phyloP scores from a whole-genome alignment of 805 yeast genomes.

The Kodamaea neixiangensis region DNA sequence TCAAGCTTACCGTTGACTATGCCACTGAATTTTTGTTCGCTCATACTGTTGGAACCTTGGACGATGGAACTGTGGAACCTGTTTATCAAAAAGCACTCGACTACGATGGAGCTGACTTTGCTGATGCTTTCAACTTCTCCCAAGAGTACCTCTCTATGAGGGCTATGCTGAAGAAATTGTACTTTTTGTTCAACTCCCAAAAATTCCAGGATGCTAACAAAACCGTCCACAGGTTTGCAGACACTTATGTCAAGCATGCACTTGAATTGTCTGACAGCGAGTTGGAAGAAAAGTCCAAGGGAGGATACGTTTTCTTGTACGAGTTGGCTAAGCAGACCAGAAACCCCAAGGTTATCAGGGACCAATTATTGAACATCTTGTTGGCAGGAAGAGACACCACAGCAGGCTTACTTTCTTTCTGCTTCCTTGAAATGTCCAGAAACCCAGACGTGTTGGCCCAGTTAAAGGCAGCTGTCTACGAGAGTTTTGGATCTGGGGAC shows the following conservation, averaged over 20 bases:
- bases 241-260: slow-evolving; percentile 21
- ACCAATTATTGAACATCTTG: slow-evolving; percentile 42
- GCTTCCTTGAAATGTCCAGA: slow-evolving; percentile 36
- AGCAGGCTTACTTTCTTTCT: slow-evolving; percentile 40
- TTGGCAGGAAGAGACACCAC: slow-evolving; percentile 47
- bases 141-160: slow-evolving; percentile 20
- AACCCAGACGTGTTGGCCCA: slow-evolving; percentile 33
- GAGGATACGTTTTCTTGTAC: slow-evolving; percentile 38
- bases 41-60: slow-evolving; percentile 9
- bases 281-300: slow-evolving; percentile 18
- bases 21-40: slow-evolving; percentile 22
- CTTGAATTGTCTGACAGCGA: slow-evolving; percentile 17
- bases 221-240: slow-evolving; percentile 15
- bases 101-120: slow-evolving; percentile 26
- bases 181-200: slow-evolving; percentile 16
- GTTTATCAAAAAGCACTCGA: slow-evolving; percentile 12
- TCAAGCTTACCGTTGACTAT: slow-evolving; percentile 18
- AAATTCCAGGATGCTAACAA: slow-evolving; percentile 18
- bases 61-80: slow-evolving; percentile 20
- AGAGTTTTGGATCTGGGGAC: slow-evolving; percentile 35
- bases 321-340: slow-evolving; percentile 41
- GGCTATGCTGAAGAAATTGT: slow-evolving; percentile 18
- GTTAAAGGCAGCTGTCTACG: slow-evolving; percentile 31
- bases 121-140: slow-evolving; percentile 20
- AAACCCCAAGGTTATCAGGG: slow-evolving; percentile 36